Evolutionary conservation across 306 rosid species (phyloP), one percentile per base, ranked within the genome.

Genomic region (Vicia sativa): DNA sequence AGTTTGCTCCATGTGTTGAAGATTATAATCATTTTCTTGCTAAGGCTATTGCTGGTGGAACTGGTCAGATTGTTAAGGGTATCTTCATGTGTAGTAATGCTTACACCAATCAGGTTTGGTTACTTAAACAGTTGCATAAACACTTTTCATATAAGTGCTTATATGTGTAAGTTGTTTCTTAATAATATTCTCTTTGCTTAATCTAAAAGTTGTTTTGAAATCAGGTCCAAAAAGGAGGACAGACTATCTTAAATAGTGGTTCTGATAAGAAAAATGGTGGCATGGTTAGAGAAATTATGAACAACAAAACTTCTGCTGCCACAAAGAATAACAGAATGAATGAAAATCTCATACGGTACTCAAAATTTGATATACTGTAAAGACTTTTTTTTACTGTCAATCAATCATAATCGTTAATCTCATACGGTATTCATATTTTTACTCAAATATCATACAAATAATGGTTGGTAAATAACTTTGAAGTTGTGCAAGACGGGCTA

Each of bases 61-160:
- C 96, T 65, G 99, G 99, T 42, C 99, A 90, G 78, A 86, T 93
- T 74, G 96, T 93, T 11, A 87, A 72, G 84, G 99, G 99, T 41
- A 93, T 93, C 64, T 93, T 93, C 75, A 80, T 61, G 75, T 93
- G 96, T 18, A 88, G 85, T 79, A 93, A 93, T 74, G 89, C 86
- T 83, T 93, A 93, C 64, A 59, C 92, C 50, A 90, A 90, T 57
- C 90, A 93, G 99, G 99, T 93, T 64, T 13, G 15, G 34, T 21
- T 52, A n/a, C n/a, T 21, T 52, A 21, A 4, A 11, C 34, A 21
- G 25, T n/a, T 52, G 14, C 7, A 42, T 39, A n/a, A 44, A 1
- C 9, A 2, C 19, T 48, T 16, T 10, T 52, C 14, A 10, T 52
- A 52, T 52, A 52, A 19, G 14, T 21, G 6, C 1, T 4, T 21